phyloP scores from a whole-genome alignment of 2,329 filamentous ascomycete species.

The Colletotrichum tofieldiae region DNA sequence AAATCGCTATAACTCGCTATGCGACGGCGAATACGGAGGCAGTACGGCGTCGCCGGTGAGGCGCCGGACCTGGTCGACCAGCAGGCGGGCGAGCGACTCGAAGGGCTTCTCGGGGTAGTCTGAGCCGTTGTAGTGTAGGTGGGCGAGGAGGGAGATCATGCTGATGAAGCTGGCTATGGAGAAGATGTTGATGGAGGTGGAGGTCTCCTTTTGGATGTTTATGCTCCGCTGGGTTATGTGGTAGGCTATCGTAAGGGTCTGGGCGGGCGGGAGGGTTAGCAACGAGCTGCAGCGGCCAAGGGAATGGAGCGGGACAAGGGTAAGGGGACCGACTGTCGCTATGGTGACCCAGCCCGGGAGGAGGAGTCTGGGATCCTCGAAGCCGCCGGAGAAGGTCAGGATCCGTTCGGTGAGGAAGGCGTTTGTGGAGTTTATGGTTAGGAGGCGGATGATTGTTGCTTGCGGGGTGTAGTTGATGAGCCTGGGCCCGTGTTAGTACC shows the following conservation, averaged over 20 bases:
- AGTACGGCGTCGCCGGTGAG: constrained; percentile 20
- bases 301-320: not conserved
- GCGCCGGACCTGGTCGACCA: constrained; percentile 23
- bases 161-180: constrained; percentile 83
- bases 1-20: constrained; percentile 14
- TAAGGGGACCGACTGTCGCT: constrained; percentile 71
- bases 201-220: constrained; percentile 85
- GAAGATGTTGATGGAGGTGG: constrained; percentile 83
- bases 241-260: constrained; percentile 82
- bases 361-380: constrained; percentile 78
- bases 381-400: constrained; percentile 79
- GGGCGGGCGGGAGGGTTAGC: not conserved
- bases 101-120: constrained; percentile 73
- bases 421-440: constrained; percentile 82
- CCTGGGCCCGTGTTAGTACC: constrained; percentile 61
- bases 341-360: constrained; percentile 86
- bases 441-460: constrained; percentile 84
- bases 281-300: not conserved
- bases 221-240: constrained; percentile 85
- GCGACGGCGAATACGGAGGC: constrained; percentile 17
- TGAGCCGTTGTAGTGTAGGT: constrained; percentile 75
- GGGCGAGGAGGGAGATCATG: constrained; percentile 78
- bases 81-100: constrained; percentile 33
- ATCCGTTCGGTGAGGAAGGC: constrained; percentile 82
- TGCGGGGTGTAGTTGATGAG: constrained; percentile 87